A percentile compares a stretch with the other conserved stretches of the same genome.
phyloP scores from a whole-genome alignment of 2,329 filamentous ascomycete species.

The Colletotrichum tofieldiae region DNA sequence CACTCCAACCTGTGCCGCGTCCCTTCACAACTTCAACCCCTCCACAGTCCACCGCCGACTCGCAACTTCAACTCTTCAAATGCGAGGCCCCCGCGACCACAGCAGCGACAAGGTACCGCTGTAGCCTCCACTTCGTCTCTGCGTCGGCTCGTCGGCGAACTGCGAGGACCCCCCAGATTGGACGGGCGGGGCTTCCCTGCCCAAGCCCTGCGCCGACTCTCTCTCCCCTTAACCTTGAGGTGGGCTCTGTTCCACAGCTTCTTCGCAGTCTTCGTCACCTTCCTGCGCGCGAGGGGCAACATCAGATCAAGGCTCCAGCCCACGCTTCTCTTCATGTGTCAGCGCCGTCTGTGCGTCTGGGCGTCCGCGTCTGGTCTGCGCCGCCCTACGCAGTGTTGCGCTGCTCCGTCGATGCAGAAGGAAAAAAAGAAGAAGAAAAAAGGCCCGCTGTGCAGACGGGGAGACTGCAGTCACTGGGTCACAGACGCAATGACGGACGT shows the following conservation, averaged over 20 bases:
- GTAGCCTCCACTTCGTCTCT: slow-evolving; percentile 34
- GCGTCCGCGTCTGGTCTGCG: background rate
- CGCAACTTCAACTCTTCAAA: background rate
- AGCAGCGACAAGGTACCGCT: slow-evolving; percentile 13
- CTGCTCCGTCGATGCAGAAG: background rate
- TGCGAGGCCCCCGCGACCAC: background rate
- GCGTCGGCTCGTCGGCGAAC: slow-evolving; percentile 39
- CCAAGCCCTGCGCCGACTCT: background rate
- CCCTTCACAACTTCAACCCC: background rate
- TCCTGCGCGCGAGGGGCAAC: background rate
- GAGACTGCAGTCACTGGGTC: background rate
- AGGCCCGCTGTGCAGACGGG: background rate
- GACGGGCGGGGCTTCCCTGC: slow-evolving; percentile 25
- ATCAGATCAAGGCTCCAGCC: slow-evolving; percentile 8
- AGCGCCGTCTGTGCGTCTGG: slow-evolving; percentile 13
- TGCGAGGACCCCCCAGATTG: slow-evolving; percentile 33
- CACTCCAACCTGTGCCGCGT: background rate
- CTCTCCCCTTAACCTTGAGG: background rate
- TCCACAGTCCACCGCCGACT: background rate
- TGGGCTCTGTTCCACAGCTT: slow-evolving; percentile 7
- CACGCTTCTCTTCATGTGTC: slow-evolving; percentile 2
- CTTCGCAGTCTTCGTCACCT: background rate
- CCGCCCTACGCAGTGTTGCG: slow-evolving; percentile 10
- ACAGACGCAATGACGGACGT: slow-evolving; percentile 4
- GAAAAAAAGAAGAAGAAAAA: background rate